Evolutionary conservation across 345 rosid genomes (phyloP).

Genomic region (Euphorbia pulcherrima): DNA sequence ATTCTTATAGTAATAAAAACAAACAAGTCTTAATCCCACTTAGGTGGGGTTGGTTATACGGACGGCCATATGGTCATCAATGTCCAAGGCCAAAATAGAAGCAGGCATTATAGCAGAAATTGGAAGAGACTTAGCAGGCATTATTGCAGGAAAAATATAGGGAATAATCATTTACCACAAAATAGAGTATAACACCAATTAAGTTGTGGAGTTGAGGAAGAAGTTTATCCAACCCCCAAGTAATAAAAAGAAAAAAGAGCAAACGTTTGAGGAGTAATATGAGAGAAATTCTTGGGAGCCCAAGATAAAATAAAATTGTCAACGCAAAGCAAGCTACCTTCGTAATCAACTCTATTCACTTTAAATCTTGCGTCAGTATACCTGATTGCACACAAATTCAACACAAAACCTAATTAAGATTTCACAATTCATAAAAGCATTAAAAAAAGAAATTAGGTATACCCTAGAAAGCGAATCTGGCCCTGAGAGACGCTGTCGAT

Average conservation of each 20-base stretch:
- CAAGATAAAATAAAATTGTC: conserved; percentile 83
- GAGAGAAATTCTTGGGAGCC: conserved; percentile 64
- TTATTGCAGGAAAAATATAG: not conserved
- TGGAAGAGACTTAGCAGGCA: not conserved
- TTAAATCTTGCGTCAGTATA: conserved; percentile 75
- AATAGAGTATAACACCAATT: not conserved
- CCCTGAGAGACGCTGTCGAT: conserved; percentile 82
- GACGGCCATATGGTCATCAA: no score
- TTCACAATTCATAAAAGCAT: not conserved
- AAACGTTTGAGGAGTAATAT: conserved; percentile 76
- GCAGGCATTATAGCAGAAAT: not conserved
- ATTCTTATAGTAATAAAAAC: no score
- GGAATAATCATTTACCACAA: no score
- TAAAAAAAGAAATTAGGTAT: not conserved
- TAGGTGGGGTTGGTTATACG: no score
- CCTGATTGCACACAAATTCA: conserved; percentile 23
- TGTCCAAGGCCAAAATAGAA: no score
- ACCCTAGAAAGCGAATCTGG: conserved; percentile 88
- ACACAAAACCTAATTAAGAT: not conserved
- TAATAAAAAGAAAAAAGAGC: not conserved
- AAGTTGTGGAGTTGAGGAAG: not conserved
- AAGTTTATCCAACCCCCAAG: not conserved
- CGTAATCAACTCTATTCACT: conserved; percentile 64
- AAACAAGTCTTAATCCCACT: no score
- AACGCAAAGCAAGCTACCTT: conserved; percentile 87